Conservation (phyloP, 2,329 filamentous ascomycete genomes). For the Diplocarpon rosae region DNA sequence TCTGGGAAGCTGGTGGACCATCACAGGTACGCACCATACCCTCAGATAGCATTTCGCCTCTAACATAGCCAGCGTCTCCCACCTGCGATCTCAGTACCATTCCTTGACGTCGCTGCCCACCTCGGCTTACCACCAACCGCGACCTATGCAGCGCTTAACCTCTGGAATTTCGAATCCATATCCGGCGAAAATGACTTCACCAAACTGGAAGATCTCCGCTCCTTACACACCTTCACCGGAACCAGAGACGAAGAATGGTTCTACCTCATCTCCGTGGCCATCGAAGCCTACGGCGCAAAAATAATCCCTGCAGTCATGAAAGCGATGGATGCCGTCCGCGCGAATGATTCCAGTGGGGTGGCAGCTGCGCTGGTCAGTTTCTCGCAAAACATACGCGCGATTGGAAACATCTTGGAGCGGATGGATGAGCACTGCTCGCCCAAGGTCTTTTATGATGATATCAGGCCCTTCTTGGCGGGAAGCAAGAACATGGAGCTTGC, state of each 20-base stretch:
- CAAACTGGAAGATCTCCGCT: constrained; percentile 52
- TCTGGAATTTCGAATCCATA: constrained; percentile 80
- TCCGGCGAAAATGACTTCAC: constrained; percentile 32
- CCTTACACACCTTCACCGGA: constrained; percentile 75
- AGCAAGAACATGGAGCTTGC: constrained; percentile 86
- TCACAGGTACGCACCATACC: constrained; percentile 45
- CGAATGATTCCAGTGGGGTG: constrained; percentile 48
- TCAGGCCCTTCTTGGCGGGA: constrained; percentile 80
- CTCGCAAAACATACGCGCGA: constrained; percentile 53
- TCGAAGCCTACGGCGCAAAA: constrained; percentile 69
- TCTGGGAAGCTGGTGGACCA: constrained; percentile 75
- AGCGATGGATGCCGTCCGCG: constrained; percentile 59
- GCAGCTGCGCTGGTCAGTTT: constrained; percentile 53
- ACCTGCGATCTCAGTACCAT: constrained; percentile 64
- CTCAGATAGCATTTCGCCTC: not conserved
- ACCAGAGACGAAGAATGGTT: constrained; percentile 93
- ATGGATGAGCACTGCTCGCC: constrained; percentile 90
- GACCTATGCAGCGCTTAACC: constrained; percentile 76
- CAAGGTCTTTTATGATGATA: constrained; percentile 77
- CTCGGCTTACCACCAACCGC: constrained; percentile 78
- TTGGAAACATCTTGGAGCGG: constrained; percentile 57
- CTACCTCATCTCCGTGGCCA: constrained; percentile 78
- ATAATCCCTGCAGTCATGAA: constrained; percentile 68
- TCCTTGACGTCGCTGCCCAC: constrained; percentile 58
- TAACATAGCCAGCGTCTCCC: constrained; percentile 47